Conservation (phyloP, 352 stramenopile species). For the Phytophthora melonis region DNA sequence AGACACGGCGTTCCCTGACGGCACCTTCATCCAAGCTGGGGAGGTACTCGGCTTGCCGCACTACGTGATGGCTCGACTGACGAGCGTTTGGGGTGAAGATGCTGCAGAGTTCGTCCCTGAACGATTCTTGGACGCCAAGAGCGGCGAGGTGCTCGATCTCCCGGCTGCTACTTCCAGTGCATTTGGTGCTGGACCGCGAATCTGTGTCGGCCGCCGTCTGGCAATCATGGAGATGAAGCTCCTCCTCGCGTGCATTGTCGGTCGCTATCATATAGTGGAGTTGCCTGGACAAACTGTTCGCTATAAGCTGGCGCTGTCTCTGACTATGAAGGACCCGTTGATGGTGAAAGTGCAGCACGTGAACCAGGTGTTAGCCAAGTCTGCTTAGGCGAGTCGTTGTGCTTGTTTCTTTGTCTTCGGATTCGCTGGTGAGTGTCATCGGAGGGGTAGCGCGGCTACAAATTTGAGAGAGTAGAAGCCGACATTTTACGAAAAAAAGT, state of each 20-base stretch:
- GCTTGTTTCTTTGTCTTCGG: too few species aligned
- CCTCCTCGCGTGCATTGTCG: constrained; percentile 8
- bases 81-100: constrained; percentile 49
- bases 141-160: constrained; percentile 22
- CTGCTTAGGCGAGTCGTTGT: neutral
- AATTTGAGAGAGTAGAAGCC: too few species aligned
- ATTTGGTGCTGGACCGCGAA: constrained; percentile 59
- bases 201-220: constrained; percentile 59
- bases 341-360: neutral
- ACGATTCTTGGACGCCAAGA: constrained; percentile 42
- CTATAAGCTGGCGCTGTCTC: neutral
- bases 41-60: constrained; percentile 35
- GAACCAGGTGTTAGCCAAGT: neutral
- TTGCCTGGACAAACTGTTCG: neutral
- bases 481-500: too few species aligned
- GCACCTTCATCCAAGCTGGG: constrained; percentile 45
- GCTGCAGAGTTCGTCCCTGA: constrained; percentile 49
- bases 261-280: neutral
- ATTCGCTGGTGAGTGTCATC: too few species aligned
- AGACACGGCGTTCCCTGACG: constrained; percentile 58
- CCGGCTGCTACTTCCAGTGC: constrained; percentile 53
- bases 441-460: too few species aligned
- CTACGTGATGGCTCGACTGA: constrained; percentile 51
- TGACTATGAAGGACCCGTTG: neutral
- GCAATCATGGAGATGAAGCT: constrained; percentile 76